A percentile compares a stretch with the other conserved stretches of the same genome.
phyloP scores from a whole-genome alignment of 148 eudicot genomes.

The Rhododendron henanense region DNA sequence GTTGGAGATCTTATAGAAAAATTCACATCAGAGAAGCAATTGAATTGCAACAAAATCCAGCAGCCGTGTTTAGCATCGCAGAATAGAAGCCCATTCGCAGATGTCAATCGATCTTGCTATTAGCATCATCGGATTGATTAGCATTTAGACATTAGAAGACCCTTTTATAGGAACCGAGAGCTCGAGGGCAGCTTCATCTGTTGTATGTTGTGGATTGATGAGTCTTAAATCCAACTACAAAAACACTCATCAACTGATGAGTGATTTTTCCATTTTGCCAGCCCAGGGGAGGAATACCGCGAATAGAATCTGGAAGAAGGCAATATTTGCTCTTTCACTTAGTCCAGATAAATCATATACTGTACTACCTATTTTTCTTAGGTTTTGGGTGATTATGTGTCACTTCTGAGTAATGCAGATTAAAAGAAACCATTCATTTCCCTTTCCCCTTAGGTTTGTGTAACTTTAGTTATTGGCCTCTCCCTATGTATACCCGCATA shows the following conservation, averaged over 20 bases:
- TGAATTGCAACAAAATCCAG: constrained; percentile 27
- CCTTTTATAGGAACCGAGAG: background rate
- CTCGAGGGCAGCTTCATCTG: background rate
- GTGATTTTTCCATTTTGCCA: background rate
- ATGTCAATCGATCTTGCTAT: constrained; percentile 28
- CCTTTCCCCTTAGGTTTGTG: background rate
- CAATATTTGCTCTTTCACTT: background rate
- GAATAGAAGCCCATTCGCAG: constrained; percentile 63
- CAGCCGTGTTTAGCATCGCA: constrained; percentile 21
- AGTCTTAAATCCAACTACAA: background rate
- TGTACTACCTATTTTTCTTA: background rate
- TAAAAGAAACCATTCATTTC: background rate
- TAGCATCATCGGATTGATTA: background rate
- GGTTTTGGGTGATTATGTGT: background rate
- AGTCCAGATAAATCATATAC: background rate
- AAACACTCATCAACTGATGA: constrained; percentile 24
- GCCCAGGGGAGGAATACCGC: background rate
- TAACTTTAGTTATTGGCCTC: background rate
- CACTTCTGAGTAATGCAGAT: background rate
- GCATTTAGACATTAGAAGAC: background rate
- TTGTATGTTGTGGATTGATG: constrained; percentile 11
- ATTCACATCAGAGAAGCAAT: constrained; percentile 17
- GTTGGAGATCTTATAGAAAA: constrained; percentile 16
- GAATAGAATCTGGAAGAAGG: background rate
- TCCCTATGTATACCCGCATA: background rate